Conservation (phyloP, 306 rosid genomes). For the Fragaria nilgerrensis region DNA sequence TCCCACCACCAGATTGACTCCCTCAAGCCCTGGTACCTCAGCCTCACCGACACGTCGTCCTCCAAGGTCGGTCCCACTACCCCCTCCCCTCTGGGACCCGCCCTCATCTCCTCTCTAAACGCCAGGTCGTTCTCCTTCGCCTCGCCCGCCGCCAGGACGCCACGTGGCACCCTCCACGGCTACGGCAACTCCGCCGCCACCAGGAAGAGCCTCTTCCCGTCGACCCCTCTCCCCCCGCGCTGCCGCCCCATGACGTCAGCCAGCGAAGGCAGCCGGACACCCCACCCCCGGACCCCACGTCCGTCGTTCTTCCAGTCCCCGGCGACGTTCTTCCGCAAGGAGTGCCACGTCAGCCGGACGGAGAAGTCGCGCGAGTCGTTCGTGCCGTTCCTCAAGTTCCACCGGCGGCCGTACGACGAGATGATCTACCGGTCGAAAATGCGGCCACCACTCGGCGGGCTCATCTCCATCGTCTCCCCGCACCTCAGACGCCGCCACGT, state of each 20-base stretch:
- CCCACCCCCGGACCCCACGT: slow-evolving; percentile 54
- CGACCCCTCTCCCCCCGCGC: slow-evolving; percentile 81
- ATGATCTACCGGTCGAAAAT: slow-evolving; percentile 92
- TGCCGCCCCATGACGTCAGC: slow-evolving; percentile 21
- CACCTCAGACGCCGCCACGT: slow-evolving; percentile 80
- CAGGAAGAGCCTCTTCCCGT: slow-evolving; percentile 68
- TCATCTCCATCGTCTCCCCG: slow-evolving; percentile 86
- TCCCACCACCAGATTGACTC: slow-evolving; percentile 75
- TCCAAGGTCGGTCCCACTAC: slow-evolving; percentile 85
- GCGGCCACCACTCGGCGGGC: slow-evolving; percentile 96
- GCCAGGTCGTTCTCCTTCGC: slow-evolving; percentile 94
- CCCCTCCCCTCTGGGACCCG: slow-evolving; percentile 52
- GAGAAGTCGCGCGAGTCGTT: slow-evolving; percentile 73
- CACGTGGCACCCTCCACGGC: slow-evolving; percentile 44
- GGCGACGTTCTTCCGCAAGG: slow-evolving; percentile 71
- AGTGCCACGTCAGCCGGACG: slow-evolving; percentile 48
- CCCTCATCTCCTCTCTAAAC: slow-evolving; percentile 82
- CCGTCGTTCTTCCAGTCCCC: slow-evolving; percentile 91
- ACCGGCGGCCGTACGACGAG: slow-evolving; percentile 84
- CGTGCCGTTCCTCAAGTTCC: slow-evolving; percentile 64
- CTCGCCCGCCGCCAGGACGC: slow-evolving; percentile 68
- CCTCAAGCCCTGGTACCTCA: slow-evolving; percentile 93
- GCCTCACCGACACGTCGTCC: slow-evolving; percentile 72
- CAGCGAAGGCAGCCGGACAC: slow-evolving; percentile 11
- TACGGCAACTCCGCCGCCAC: slow-evolving; percentile 34